Evolutionary conservation across 2,329 filamentous ascomycete species (phyloP).

Genomic region (Xylariaceae sp.): DNA sequence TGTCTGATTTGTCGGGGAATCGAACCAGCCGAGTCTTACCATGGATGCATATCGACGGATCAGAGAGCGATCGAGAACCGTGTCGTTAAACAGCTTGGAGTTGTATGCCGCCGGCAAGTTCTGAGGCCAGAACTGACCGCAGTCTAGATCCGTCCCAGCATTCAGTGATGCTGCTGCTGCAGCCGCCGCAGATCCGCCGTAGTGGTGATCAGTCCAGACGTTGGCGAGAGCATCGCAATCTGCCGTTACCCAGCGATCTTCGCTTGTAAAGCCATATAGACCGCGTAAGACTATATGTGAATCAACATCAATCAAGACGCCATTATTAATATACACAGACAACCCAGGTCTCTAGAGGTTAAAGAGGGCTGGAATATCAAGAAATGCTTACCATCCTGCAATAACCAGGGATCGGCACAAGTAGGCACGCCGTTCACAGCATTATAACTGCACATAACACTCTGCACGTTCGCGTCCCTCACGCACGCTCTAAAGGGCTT

Average conservation of each 20-base stretch:
- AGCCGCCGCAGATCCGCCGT: conserved; percentile 31
- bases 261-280: conserved; percentile 60
- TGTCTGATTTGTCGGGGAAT: conserved; percentile 40
- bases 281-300: conserved; percentile 51
- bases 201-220: conserved; percentile 47
- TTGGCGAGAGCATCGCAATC: conserved; percentile 65
- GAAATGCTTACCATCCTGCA: conserved; percentile 37
- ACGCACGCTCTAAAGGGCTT: conserved; percentile 63
- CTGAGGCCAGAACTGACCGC: conserved; percentile 29
- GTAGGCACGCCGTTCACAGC: conserved; percentile 64
- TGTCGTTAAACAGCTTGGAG: conserved; percentile 39
- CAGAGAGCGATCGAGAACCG: conserved; percentile 47
- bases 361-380: neutral
- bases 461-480: conserved; percentile 52
- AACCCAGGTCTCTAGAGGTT: neutral
- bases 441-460: conserved; percentile 63
- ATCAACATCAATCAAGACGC: neutral
- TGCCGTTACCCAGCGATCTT: conserved; percentile 61
- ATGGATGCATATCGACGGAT: conserved; percentile 53
- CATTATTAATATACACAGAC: neutral
- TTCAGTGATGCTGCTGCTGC: conserved; percentile 35
- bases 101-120: conserved; percentile 31
- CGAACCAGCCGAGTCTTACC: conserved; percentile 57
- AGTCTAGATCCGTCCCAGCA: conserved; percentile 38
- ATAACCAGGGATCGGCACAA: conserved; percentile 60